These are phyloP conservation scores for Debaryomyces coudertii DNA, from an alignment of 1,139 yeast species.

Conservation along the genomic window DNA sequence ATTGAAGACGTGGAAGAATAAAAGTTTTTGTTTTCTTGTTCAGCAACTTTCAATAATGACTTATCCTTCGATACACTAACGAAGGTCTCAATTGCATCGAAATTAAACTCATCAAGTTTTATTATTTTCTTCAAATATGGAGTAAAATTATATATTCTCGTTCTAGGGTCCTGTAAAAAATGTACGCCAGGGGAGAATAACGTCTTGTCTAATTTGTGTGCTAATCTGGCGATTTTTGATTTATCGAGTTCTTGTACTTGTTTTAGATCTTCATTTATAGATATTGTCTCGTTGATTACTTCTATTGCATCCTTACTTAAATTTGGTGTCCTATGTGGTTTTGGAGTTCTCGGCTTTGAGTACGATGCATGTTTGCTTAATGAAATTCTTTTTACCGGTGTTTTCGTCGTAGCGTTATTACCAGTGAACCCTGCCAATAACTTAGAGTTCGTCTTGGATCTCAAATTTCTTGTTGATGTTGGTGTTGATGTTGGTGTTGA, in stretches of 20 bases:
- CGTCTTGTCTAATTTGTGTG: slow-evolving; percentile 68
- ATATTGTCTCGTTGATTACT: slow-evolving; percentile 7
- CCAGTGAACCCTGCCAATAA: slow-evolving; percentile 3
- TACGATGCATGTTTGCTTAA: background rate
- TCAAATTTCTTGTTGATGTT: background rate
- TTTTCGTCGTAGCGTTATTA: background rate
- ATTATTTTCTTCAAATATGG: slow-evolving; percentile 64
- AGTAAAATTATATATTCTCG: slow-evolving; percentile 71
- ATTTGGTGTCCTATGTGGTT: background rate
- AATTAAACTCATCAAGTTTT: slow-evolving; percentile 70
- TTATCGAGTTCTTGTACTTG: slow-evolving; percentile 30
- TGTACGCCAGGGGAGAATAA: slow-evolving; percentile 86
- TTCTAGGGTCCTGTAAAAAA: slow-evolving; percentile 73
- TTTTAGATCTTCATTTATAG: slow-evolving; percentile 17
- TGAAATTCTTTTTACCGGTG: slow-evolving; percentile 5
- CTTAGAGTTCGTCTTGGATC: slow-evolving; percentile 8
- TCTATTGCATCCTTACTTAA: slow-evolving; percentile 3
- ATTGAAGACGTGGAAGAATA: slow-evolving; percentile 87
- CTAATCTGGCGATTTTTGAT: slow-evolving; percentile 44
- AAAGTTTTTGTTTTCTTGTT: slow-evolving; percentile 44
- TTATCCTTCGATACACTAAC: slow-evolving; percentile 71
- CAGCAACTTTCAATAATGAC: slow-evolving; percentile 53
- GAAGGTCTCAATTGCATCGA: slow-evolving; percentile 57
- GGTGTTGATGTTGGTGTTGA: background rate
- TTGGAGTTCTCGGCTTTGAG: slow-evolving; percentile 4